Percentiles rank a stretch among this genome's conserved stretches.
Evolutionary conservation across 2,329 filamentous ascomycete genomes (phyloP).

Genomic region (Pseudogymnoascus sp.): DNA sequence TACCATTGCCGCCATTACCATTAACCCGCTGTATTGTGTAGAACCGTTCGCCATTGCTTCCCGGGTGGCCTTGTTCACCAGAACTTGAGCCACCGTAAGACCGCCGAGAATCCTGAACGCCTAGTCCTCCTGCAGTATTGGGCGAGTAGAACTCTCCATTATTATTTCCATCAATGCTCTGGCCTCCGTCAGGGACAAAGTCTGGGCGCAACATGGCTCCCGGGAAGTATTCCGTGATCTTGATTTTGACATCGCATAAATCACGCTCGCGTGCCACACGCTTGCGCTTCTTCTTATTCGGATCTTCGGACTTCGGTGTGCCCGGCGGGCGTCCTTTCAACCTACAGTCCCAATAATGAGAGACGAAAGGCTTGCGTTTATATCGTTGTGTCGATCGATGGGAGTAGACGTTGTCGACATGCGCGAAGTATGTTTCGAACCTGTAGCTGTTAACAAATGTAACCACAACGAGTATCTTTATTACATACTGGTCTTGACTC

Average conservation of each 20-base stretch:
- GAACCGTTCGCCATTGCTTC: constrained; percentile 45
- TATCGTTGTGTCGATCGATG: constrained; percentile 74
- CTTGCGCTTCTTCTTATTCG: constrained; percentile 75
- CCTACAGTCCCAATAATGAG: constrained; percentile 78
- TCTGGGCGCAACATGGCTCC: constrained; percentile 33
- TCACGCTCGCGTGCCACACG: constrained; percentile 66
- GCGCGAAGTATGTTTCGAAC: constrained; percentile 73
- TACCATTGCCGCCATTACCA: constrained; percentile 65
- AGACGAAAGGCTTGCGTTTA: constrained; percentile 74
- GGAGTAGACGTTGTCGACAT: constrained; percentile 78
- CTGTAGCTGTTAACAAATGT: constrained; percentile 32
- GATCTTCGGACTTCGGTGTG: constrained; percentile 71
- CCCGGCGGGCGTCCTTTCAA: constrained; percentile 72
- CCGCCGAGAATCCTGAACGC: constrained; percentile 1
- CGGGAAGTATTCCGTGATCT: constrained; percentile 72
- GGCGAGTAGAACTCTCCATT: constrained; percentile 24
- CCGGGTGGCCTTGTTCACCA: constrained; percentile 34
- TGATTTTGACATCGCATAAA: constrained; percentile 81
- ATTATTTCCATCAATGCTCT: constrained; percentile 17
- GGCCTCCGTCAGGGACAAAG: constrained; percentile 24
- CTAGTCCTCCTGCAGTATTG: background rate
- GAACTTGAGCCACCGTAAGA: constrained; percentile 14
- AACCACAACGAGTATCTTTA: constrained; percentile 7
- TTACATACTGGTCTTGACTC: constrained; percentile 61
- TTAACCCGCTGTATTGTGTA: constrained; percentile 74